Evolutionary conservation across 139 green algal species (phyloP), one percentile per base, ranked within the genome.

Genomic region (Picocystis salinarum): DNA sequence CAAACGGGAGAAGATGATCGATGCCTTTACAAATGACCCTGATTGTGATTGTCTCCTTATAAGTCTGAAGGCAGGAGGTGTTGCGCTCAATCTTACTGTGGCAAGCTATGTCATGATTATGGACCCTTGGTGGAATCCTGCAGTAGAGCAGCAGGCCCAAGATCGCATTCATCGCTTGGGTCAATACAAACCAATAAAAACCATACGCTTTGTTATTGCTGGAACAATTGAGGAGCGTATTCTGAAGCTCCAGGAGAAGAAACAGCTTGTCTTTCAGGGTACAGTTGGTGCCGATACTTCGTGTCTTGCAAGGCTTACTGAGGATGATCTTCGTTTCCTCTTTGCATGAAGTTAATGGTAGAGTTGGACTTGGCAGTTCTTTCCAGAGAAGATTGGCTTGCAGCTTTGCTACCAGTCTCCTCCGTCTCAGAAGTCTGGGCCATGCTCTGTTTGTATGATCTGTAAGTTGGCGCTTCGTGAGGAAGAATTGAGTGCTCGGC

Each of bases 181-280:
- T 4, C 70, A 86, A 66, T 82, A 74, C 69, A 88, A 86, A 63
- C 76, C 80, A 28, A 84, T 92, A 42, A 53, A 47, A 2, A 69
- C 75, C 13, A 64, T 69, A 28, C 76, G 79, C 33, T 87, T 93
- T 40, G 49, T 93, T 40, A 86, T 92, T 23, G 66, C 40, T 4
- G 23, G 27, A 18, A 62, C 52, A 3, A 56, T 86, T 28, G 83
- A 93, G 72, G 83, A 93, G 70, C 67, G 83, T 51, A 92, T 94
- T 48, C 53, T 94, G 10, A 88, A 90, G 69, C 64, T 94, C 48
- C 81, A 70, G 61, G 75, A 86, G 49, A 85, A 91, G 67, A 89
- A 90, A 72, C 69, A 74, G 53, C 56, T 79, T 2, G 61, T 91
- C 22, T 92, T 94, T 59, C 75, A 92, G 55, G 77, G 68, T 19